Evolutionary conservation across 169 alveolate species (phyloP).

Genomic region (Fabrea salina): DNA sequence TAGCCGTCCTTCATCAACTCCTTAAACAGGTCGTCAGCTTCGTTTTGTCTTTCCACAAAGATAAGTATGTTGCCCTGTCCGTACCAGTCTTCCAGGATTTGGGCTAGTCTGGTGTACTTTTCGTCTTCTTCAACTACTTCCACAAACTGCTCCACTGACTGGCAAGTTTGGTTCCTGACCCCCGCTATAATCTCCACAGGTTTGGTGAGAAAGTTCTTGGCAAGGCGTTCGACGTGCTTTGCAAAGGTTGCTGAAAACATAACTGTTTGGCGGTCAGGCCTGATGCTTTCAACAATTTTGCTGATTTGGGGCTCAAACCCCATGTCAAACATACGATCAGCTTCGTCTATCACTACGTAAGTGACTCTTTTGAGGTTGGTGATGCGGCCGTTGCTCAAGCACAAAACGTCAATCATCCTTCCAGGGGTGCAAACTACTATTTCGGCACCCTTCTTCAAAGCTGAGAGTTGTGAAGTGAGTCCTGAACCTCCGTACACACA

Average conservation of each 20-base stretch:
- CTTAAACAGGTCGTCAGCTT: slow-evolving; percentile 94
- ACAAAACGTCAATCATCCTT: slow-evolving; percentile 92
- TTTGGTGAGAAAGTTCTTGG: slow-evolving; percentile 91
- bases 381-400: slow-evolving; percentile 89
- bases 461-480: slow-evolving; percentile 86
- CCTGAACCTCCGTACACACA: slow-evolving; percentile 95
- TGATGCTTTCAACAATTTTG: slow-evolving; percentile 85
- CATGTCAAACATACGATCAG: slow-evolving; percentile 96
- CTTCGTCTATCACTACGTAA: slow-evolving; percentile 97
- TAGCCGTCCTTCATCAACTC: slow-evolving; percentile 81
- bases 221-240: slow-evolving; percentile 91
- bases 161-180: slow-evolving; percentile 69
- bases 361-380: slow-evolving; percentile 92
- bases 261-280: slow-evolving; percentile 95
- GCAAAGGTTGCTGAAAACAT: slow-evolving; percentile 99
- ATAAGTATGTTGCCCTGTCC: slow-evolving; percentile 94
- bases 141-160: slow-evolving; percentile 93
- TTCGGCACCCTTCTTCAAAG: slow-evolving; percentile 93
- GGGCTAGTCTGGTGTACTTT: slow-evolving; percentile 87
- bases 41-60: slow-evolving; percentile 95
- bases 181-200: slow-evolving; percentile 93
- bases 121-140: slow-evolving; percentile 86
- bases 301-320: slow-evolving; percentile 98
- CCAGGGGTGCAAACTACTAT: slow-evolving; percentile 98
- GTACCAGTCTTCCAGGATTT: slow-evolving; percentile 95